Evolutionary conservation across 495 filamentous ascomycete species (phyloP).

Genomic region (Parathielavia appendiculata): DNA sequence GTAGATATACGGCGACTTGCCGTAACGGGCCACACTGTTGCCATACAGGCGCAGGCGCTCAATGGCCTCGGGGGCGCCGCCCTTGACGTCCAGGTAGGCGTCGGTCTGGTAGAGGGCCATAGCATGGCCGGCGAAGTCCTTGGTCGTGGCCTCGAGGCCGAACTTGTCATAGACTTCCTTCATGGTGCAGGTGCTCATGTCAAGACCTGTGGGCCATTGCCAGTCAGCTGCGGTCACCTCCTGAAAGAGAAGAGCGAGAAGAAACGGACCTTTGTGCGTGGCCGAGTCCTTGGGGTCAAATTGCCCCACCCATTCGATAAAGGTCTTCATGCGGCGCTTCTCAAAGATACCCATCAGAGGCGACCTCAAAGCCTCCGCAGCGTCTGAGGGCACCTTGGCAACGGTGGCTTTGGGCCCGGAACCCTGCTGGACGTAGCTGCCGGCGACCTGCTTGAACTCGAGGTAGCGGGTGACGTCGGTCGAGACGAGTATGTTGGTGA

Average conservation of each 20-base stretch:
- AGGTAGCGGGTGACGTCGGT: conserved; percentile 97
- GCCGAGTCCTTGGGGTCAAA: conserved; percentile 79
- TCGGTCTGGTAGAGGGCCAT: conserved; percentile 95
- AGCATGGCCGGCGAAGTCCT: conserved; percentile 94
- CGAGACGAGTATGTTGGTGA: conserved; percentile 95
- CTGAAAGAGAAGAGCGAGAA: not conserved
- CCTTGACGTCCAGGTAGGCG: conserved; percentile 68
- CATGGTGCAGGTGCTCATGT: conserved; percentile 76
- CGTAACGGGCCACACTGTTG: conserved; percentile 95
- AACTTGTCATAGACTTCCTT: conserved; percentile 98
- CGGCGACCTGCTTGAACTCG: conserved; percentile 97
- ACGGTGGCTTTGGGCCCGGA: conserved; percentile 75
- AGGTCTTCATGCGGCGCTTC: conserved; percentile 93
- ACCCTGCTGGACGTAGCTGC: conserved; percentile 93
- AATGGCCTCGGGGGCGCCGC: conserved; percentile 78
- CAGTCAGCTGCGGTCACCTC: not conserved
- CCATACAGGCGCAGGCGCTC: conserved; percentile 93
- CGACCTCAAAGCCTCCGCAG: conserved; percentile 82
- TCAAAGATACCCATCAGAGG: conserved; percentile 96
- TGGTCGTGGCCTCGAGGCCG: conserved; percentile 81
- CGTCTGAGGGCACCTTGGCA: conserved; percentile 94
- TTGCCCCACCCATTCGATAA: conserved; percentile 92
- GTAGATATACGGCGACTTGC: conserved; percentile 99
- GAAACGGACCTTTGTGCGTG: conserved; percentile 73
- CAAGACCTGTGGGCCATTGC: conserved; percentile 56